phyloP scores from a whole-genome alignment of 768 basidiomycete species.

The Trametes meyenii region DNA sequence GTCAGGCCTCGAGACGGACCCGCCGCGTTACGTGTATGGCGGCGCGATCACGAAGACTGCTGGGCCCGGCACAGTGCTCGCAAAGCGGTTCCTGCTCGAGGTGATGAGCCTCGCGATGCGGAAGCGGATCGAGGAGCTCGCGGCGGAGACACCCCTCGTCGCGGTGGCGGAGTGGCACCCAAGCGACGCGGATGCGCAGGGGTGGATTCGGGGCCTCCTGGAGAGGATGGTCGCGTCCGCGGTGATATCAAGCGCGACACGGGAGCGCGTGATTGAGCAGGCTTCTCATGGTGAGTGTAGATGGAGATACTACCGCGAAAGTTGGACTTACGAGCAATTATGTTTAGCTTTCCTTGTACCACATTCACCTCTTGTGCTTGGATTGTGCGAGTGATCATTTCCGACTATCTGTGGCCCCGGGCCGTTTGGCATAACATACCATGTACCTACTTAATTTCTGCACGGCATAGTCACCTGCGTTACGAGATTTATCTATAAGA shows the following conservation, averaged over 20 bases:
- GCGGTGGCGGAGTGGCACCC: background rate
- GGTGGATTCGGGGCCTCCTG: slow-evolving; percentile 12
- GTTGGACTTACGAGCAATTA: too few relatives aligned
- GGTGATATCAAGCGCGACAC: background rate
- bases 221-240: slow-evolving; percentile 13
- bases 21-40: slow-evolving; percentile 10
- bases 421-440: background rate
- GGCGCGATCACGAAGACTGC: slow-evolving; percentile 20
- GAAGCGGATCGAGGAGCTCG: slow-evolving; percentile 11
- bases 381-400: slow-evolving; percentile 4
- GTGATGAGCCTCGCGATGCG: slow-evolving; percentile 6
- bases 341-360: background rate
- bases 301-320: background rate
- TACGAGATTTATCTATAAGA: too few relatives aligned
- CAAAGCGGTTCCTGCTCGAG: slow-evolving; percentile 14
- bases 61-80: slow-evolving; percentile 12
- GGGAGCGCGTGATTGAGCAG: slow-evolving; percentile 3
- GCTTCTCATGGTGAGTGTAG: background rate
- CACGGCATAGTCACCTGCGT: too few relatives aligned
- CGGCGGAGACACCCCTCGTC: slow-evolving; percentile 7
- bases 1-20: slow-evolving; percentile 11
- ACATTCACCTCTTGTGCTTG: slow-evolving; percentile 2
- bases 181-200: slow-evolving; percentile 7
- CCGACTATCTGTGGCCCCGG: background rate
- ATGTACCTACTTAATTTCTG: too few relatives aligned